These are phyloP conservation scores for Gastrolobium villosum DNA, from an alignment of 306 rosid species.

Conservation along the genomic window DNA sequence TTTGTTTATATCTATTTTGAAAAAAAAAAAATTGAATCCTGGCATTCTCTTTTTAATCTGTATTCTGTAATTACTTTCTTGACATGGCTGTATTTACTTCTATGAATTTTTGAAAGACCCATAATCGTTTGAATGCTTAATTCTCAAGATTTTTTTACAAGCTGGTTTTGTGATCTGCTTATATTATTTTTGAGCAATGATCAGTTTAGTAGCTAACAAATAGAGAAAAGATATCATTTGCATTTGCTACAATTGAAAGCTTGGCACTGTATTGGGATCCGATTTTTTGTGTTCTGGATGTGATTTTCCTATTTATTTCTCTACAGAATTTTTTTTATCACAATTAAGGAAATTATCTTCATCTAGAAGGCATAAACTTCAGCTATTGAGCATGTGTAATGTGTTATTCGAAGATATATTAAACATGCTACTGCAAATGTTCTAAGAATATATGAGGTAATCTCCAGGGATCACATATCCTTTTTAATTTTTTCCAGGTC, in stretches of 20 bases:
- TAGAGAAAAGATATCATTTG: constrained; percentile 8
- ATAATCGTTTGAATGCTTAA: background rate
- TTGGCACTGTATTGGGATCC: constrained; percentile 1
- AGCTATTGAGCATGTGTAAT: constrained; percentile 12
- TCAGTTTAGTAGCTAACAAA: background rate
- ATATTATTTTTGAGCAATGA: background rate
- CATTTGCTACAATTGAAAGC: background rate
- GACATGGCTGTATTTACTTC: background rate
- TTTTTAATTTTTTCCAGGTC: constrained; percentile 62
- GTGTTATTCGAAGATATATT: constrained; percentile 9
- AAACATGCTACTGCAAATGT: constrained; percentile 31
- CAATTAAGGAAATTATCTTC: constrained; percentile 14
- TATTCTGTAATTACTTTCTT: background rate
- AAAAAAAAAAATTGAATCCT: background rate
- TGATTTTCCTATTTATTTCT: constrained; percentile 27
- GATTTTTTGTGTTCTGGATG: background rate
- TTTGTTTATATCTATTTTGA: background rate
- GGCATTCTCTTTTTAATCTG: background rate
- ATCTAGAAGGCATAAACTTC: constrained; percentile 3
- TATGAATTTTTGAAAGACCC: background rate
- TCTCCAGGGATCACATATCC: constrained; percentile 44
- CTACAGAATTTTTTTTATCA: constrained; percentile 17
- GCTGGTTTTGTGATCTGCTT: background rate
- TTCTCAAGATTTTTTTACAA: background rate
- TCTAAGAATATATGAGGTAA: constrained; percentile 34